Evolutionary conservation across 1,284 basidiomycete genomes (phyloP).

Genomic region (Ustilago tritici): DNA sequence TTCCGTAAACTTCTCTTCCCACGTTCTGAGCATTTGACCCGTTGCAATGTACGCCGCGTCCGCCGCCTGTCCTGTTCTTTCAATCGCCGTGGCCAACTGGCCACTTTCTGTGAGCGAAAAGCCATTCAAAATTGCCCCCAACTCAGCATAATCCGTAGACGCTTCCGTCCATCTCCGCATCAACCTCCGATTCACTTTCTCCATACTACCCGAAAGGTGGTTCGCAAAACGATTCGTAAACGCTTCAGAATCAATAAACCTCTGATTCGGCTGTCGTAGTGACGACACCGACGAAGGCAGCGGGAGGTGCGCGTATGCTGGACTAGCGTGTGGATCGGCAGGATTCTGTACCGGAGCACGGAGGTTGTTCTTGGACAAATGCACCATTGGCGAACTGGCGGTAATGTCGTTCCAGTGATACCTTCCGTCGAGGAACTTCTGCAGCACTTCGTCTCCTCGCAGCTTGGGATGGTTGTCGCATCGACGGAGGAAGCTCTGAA

Average conservation of each 20-base stretch:
- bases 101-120: slow-evolving; percentile 89
- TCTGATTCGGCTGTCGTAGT: slow-evolving; percentile 68
- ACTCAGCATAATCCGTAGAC: slow-evolving; percentile 89
- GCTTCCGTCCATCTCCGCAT: slow-evolving; percentile 95
- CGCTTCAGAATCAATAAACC: slow-evolving; percentile 93
- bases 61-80: slow-evolving; percentile 93
- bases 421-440: slow-evolving; percentile 93
- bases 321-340: slow-evolving; percentile 79
- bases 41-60: slow-evolving; percentile 95
- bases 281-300: slow-evolving; percentile 76
- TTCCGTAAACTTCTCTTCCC: slow-evolving; percentile 86
- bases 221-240: slow-evolving; percentile 96
- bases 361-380: slow-evolving; percentile 92
- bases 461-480: slow-evolving; percentile 89
- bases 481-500: slow-evolving; percentile 93
- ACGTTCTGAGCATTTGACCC: slow-evolving; percentile 72
- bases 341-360: slow-evolving; percentile 95
- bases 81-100: slow-evolving; percentile 81
- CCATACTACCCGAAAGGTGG: slow-evolving; percentile 90
- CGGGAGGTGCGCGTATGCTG: slow-evolving; percentile 85
- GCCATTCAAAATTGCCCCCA: slow-evolving; percentile 94
- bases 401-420: slow-evolving; percentile 80
- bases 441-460: slow-evolving; percentile 92
- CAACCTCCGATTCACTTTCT: slow-evolving; percentile 90
- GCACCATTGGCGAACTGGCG: slow-evolving; percentile 80